phyloP scores from a whole-genome alignment of 441 rosid genomes.

The Gossypium davidsonii region DNA sequence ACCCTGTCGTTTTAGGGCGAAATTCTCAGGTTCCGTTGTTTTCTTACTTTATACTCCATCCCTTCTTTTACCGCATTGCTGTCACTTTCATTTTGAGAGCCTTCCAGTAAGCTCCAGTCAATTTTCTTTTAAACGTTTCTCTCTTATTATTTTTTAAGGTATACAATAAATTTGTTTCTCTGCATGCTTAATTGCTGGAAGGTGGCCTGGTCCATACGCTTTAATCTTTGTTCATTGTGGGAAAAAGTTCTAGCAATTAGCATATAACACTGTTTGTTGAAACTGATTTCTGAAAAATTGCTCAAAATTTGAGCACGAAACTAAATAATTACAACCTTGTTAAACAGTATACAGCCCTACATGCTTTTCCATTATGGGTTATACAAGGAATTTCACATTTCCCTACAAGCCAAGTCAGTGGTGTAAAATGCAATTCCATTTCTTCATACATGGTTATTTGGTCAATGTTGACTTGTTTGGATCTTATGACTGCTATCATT shows the following conservation, averaged over 20 bases:
- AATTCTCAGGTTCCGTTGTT: background rate
- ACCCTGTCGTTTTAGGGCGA: background rate
- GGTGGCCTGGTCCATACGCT: background rate
- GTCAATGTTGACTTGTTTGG: conserved; percentile 13
- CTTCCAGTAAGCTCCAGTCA: conserved; percentile 1
- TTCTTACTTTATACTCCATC: background rate
- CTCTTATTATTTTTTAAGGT: background rate
- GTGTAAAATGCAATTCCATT: conserved; percentile 23
- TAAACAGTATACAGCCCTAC: conserved; percentile 23
- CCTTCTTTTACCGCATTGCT: background rate
- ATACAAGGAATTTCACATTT: conserved; percentile 18
- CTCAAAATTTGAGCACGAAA: conserved; percentile 39
- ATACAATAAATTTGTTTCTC: background rate
- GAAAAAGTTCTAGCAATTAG: background rate
- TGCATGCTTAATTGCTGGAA: background rate
- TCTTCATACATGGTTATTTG: conserved; percentile 17
- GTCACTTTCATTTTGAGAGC: background rate
- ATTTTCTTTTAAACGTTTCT: background rate
- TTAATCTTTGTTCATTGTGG: background rate
- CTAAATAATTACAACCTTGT: conserved; percentile 24
- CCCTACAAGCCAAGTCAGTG: conserved; percentile 16
- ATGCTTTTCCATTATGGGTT: conserved; percentile 18
- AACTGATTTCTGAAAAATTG: conserved; percentile 26
- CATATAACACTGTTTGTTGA: background rate
- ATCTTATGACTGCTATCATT: conserved; percentile 4